Conservation (phyloP, 2,329 filamentous ascomycete species). For the Aspergillus candidus region DNA sequence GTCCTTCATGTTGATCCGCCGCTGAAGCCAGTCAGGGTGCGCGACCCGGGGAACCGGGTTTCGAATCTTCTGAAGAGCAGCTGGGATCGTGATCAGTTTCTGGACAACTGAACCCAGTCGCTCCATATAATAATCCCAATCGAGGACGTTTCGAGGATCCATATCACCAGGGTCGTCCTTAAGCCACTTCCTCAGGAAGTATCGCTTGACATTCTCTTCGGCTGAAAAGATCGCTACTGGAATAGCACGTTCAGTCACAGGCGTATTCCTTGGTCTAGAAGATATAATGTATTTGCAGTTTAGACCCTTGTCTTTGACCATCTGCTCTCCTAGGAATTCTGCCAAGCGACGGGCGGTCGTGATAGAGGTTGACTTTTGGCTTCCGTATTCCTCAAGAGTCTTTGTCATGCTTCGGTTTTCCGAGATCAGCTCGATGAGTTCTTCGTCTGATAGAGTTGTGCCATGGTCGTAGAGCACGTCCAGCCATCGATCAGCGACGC, state of each 20-base stretch:
- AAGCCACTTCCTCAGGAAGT: constrained; percentile 90
- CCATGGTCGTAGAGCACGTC: constrained; percentile 90
- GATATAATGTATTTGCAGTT: constrained; percentile 99
- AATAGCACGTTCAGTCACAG: constrained; percentile 89
- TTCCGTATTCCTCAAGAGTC: constrained; percentile 90
- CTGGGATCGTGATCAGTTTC: constrained; percentile 97
- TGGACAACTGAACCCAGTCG: constrained; percentile 95
- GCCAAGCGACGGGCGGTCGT: constrained; percentile 92
- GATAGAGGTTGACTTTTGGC: constrained; percentile 97
- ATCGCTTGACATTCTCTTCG: constrained; percentile 77
- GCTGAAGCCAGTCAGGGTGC: constrained; percentile 94
- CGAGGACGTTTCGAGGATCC: constrained; percentile 81
- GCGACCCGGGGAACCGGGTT: constrained; percentile 91
- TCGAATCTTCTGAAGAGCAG: constrained; percentile 85
- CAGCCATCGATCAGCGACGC: constrained; percentile 92
- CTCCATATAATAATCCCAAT: constrained; percentile 97
- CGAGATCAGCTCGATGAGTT: constrained; percentile 98
- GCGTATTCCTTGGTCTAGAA: constrained; percentile 73
- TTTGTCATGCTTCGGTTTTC: constrained; percentile 99
- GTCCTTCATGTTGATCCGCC: constrained; percentile 88
- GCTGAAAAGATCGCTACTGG: constrained; percentile 97
- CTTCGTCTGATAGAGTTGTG: constrained; percentile 84
- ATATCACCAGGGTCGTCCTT: constrained; percentile 88
- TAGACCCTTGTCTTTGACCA: constrained; percentile 98
- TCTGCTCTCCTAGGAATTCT: constrained; percentile 94